phyloP scores from a whole-genome alignment of 2,329 filamentous ascomycete species.

The Aspergillus hiratsukae region DNA sequence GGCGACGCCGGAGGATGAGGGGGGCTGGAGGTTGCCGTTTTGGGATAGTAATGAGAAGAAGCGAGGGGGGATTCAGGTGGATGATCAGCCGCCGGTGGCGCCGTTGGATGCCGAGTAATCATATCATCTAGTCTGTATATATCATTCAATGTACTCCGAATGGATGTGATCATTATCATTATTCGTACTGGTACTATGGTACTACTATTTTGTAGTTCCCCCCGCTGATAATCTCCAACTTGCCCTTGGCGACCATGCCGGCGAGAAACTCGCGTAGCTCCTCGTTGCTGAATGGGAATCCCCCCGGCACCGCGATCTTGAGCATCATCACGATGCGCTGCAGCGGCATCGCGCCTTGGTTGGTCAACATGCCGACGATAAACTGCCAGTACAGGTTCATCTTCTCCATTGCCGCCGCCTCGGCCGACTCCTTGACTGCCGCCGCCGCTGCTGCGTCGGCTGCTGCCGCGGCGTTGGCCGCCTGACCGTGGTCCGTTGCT shows the following conservation, averaged over 20 bases:
- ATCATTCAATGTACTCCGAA: neutral
- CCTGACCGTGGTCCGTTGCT: conserved; percentile 11
- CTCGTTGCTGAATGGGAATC: conserved; percentile 84
- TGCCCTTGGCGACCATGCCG: conserved; percentile 69
- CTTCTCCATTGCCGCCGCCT: conserved; percentile 62
- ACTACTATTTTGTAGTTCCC: conserved; percentile 65
- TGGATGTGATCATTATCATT: neutral
- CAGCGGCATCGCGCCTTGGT: conserved; percentile 78
- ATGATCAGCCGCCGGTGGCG: conserved; percentile 70
- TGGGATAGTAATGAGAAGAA: conserved; percentile 79
- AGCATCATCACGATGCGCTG: conserved; percentile 88
- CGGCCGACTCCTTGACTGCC: conserved; percentile 42
- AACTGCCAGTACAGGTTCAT: conserved; percentile 83
- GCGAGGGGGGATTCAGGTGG: conserved; percentile 81
- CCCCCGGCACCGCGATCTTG: conserved; percentile 82
- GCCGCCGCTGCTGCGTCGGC: conserved; percentile 39
- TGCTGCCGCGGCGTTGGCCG: conserved; percentile 33
- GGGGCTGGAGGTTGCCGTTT: conserved; percentile 81
- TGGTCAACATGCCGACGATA: conserved; percentile 91
- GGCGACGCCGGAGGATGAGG: conserved; percentile 73
- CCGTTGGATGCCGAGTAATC: conserved; percentile 71
- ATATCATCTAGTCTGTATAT: neutral
- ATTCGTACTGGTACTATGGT: too few species aligned
- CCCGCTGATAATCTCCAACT: conserved; percentile 61
- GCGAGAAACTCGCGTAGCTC: conserved; percentile 77